phyloP scores from a whole-genome alignment of 2,329 filamentous ascomycete species.

The Blumeriella jaapii region DNA sequence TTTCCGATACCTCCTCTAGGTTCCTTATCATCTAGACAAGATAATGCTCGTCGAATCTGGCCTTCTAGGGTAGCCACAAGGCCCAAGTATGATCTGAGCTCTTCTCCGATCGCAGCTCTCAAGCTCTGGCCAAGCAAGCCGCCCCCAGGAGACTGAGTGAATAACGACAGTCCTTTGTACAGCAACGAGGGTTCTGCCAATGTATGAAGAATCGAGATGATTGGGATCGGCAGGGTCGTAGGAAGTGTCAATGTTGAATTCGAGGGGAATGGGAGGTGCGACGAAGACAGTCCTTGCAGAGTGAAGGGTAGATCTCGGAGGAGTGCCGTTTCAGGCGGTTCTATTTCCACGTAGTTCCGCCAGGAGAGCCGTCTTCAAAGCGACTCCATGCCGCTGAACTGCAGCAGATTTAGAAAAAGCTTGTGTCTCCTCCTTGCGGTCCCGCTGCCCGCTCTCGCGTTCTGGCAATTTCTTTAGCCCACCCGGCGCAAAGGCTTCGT shows the following conservation, averaged over 20 bases:
- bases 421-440: constrained; percentile 25
- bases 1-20: constrained; percentile 66
- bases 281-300: constrained; percentile 81
- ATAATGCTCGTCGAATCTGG: constrained; percentile 75
- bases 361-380: constrained; percentile 41
- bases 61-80: constrained; percentile 86
- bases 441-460: constrained; percentile 24
- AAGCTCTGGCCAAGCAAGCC: constrained; percentile 89
- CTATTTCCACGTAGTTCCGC: constrained; percentile 43
- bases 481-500: constrained; percentile 42
- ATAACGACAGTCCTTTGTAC: constrained; percentile 68
- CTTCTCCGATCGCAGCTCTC: constrained; percentile 70
- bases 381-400: constrained; percentile 21
- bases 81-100: constrained; percentile 80
- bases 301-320: constrained; percentile 83
- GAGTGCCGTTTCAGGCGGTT: constrained; percentile 54
- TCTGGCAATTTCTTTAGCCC: constrained; percentile 31
- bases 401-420: constrained; percentile 19
- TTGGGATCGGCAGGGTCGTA: constrained; percentile 64
- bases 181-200: constrained; percentile 89
- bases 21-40: constrained; percentile 56
- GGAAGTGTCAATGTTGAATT: constrained; percentile 65
- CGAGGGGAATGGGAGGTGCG: constrained; percentile 65
- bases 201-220: constrained; percentile 78
- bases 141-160: constrained; percentile 69